Evolutionary conservation across 2,329 filamentous ascomycete genomes (phyloP).

Genomic region (Trichoderma cornu-damae): DNA sequence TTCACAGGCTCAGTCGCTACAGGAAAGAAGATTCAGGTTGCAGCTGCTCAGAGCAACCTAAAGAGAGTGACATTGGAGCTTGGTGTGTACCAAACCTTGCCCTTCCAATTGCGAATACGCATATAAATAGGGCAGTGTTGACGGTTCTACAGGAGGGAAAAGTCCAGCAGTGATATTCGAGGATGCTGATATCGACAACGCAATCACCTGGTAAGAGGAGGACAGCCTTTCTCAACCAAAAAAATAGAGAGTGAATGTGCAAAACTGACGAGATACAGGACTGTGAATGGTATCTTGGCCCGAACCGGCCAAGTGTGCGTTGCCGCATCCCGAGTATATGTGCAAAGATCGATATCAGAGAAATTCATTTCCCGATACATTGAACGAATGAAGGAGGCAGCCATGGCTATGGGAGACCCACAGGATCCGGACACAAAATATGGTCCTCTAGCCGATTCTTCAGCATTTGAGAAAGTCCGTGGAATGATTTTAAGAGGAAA

Average conservation of each 20-base stretch:
- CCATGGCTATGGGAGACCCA: slow-evolving; percentile 37
- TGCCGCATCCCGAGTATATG: slow-evolving; percentile 54
- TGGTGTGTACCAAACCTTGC: slow-evolving; percentile 56
- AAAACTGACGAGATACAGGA: slow-evolving; percentile 24
- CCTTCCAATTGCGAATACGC: background rate
- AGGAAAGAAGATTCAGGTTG: slow-evolving; percentile 67
- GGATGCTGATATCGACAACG: slow-evolving; percentile 1
- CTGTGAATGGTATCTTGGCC: slow-evolving; percentile 42
- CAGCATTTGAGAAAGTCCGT: slow-evolving; percentile 44
- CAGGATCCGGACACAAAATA: slow-evolving; percentile 30
- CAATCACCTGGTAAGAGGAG: background rate
- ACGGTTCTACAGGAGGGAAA: background rate
- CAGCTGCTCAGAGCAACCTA: slow-evolving; percentile 57
- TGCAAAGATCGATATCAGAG: slow-evolving; percentile 35
- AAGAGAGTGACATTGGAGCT: slow-evolving; percentile 63
- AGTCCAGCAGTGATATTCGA: background rate
- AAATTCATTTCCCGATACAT: background rate
- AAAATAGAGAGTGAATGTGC: background rate
- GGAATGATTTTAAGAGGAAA: slow-evolving; percentile 42
- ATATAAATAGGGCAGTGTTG: background rate
- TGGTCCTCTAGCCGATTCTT: slow-evolving; percentile 48
- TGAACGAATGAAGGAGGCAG: slow-evolving; percentile 21
- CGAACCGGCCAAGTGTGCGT: slow-evolving; percentile 57
- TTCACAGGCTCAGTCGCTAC: slow-evolving; percentile 72
- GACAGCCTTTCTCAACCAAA: background rate